These are phyloP conservation scores for Cystobasidium slooffiae DNA, from an alignment of 1,284 basidiomycete genomes.

Conservation along the genomic window DNA sequence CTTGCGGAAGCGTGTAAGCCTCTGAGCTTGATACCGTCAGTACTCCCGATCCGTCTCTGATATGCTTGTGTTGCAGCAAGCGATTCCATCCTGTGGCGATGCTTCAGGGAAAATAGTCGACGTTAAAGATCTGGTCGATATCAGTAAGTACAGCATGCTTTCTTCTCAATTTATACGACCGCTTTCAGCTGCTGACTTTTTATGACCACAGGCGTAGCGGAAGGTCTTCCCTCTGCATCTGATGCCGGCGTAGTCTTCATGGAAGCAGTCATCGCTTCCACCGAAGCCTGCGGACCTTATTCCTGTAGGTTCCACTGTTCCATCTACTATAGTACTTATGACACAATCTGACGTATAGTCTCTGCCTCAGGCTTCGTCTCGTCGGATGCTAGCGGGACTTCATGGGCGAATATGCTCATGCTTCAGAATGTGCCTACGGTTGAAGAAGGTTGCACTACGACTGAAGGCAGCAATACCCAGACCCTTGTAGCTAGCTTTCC, in stretches of 20 bases:
- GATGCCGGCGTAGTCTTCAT: constrained; percentile 38
- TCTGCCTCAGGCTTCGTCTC: constrained; percentile 31
- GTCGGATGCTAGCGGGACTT: constrained; percentile 19
- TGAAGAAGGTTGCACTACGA: constrained; percentile 4
- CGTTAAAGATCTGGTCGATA: background rate
- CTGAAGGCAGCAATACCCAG: background rate
- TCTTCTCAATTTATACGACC: background rate
- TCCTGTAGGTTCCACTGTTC: constrained; percentile 4
- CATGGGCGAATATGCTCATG: constrained; percentile 28
- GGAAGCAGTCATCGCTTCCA: background rate
- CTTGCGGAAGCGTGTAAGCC: background rate
- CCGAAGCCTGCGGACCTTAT: constrained; percentile 31
- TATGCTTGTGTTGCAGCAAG: background rate
- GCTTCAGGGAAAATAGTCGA: constrained; percentile 3
- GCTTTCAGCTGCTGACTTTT: background rate
- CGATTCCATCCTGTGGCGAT: constrained; percentile 22
- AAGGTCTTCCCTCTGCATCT: constrained; percentile 31
- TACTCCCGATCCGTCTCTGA: background rate
- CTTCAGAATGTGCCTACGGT: constrained; percentile 25
- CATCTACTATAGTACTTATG: background rate
- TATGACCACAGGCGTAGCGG: constrained; percentile 3
- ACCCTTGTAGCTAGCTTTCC: constrained; percentile 33
- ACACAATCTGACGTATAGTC: background rate
- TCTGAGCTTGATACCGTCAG: too few relatives aligned
- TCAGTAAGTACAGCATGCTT: background rate